Evolutionary conservation across 441 rosid species (phyloP).

Genomic region (Raphanus hybrid): DNA sequence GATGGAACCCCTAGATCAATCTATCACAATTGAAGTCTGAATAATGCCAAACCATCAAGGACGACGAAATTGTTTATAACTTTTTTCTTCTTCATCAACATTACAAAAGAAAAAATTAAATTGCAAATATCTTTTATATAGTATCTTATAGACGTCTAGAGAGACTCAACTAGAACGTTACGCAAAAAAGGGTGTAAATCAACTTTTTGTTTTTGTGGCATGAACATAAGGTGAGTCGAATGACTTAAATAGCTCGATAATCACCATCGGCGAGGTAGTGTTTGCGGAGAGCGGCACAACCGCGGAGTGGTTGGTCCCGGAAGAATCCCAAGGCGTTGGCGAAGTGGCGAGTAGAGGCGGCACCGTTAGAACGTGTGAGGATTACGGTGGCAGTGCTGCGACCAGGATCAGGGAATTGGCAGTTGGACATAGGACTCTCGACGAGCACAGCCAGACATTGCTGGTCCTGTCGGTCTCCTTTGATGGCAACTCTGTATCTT

Average conservation of each 20-base stretch:
- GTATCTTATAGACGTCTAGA: slow-evolving; percentile 16
- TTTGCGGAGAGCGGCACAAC: slow-evolving; percentile 54
- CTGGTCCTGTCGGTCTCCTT: slow-evolving; percentile 58
- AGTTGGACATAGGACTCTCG: slow-evolving; percentile 48
- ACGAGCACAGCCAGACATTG: slow-evolving; percentile 52
- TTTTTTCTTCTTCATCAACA: too few species aligned
- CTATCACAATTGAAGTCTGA: too few species aligned
- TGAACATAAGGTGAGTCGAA: slow-evolving; percentile 8
- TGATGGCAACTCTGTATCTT: slow-evolving; percentile 46
- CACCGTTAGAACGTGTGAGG: slow-evolving; percentile 74
- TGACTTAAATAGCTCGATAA: slow-evolving; percentile 36
- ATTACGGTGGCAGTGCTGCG: slow-evolving; percentile 57
- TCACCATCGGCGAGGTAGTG: slow-evolving; percentile 40
- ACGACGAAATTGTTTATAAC: too few species aligned
- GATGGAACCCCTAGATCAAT: too few species aligned
- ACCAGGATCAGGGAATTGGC: slow-evolving; percentile 46
- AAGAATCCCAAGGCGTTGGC: slow-evolving; percentile 76
- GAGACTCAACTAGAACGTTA: slow-evolving; percentile 9
- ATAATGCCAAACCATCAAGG: too few species aligned
- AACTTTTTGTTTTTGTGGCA: slow-evolving; percentile 7
- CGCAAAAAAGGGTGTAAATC: background rate
- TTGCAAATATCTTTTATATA: background rate
- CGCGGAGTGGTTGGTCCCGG: slow-evolving; percentile 45
- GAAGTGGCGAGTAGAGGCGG: slow-evolving; percentile 49
- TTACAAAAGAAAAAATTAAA: too few species aligned